Evolutionary conservation across 2,329 filamentous ascomycete species (phyloP).

Genomic region (Claviceps purpurea): DNA sequence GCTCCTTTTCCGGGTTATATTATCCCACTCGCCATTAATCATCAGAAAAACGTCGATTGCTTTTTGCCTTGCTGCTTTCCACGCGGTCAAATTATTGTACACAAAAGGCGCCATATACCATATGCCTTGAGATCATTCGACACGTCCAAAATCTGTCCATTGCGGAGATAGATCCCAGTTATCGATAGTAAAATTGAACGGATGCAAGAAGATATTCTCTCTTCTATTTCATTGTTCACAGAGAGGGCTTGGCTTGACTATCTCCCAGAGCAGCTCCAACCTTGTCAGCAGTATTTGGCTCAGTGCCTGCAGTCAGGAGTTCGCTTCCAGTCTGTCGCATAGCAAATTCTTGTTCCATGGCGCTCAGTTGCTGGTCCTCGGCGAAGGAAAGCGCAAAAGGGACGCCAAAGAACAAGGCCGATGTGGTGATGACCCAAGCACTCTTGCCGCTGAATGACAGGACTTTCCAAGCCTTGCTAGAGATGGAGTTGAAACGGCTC

Average conservation of each 20-base stretch:
- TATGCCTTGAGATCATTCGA: not conserved
- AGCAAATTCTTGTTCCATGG: slow-evolving; percentile 95
- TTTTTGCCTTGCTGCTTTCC: not conserved
- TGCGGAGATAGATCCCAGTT: not conserved
- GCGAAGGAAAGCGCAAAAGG: slow-evolving; percentile 86
- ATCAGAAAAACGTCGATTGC: not conserved
- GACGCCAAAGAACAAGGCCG: slow-evolving; percentile 76
- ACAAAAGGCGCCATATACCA: not conserved
- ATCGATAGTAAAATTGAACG: not conserved
- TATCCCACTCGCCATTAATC: not conserved
- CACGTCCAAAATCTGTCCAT: not conserved
- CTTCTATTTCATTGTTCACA: slow-evolving; percentile 25
- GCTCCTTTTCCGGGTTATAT: not conserved
- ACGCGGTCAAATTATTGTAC: slow-evolving; percentile 3
- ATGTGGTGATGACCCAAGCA: slow-evolving; percentile 83
- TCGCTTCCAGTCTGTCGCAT: slow-evolving; percentile 89
- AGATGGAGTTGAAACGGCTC: slow-evolving; percentile 44
- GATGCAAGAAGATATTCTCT: not conserved
- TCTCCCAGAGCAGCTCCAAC: slow-evolving; percentile 36
- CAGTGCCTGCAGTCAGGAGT: slow-evolving; percentile 36
- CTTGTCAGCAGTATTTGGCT: slow-evolving; percentile 33
- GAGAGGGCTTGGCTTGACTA: slow-evolving; percentile 32
- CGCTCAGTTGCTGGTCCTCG: slow-evolving; percentile 91
- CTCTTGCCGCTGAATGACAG: slow-evolving; percentile 69
- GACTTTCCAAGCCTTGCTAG: slow-evolving; percentile 34